Conservation (phyloP, 2,329 filamentous ascomycete species). For the Cladosporium sp. region DNA sequence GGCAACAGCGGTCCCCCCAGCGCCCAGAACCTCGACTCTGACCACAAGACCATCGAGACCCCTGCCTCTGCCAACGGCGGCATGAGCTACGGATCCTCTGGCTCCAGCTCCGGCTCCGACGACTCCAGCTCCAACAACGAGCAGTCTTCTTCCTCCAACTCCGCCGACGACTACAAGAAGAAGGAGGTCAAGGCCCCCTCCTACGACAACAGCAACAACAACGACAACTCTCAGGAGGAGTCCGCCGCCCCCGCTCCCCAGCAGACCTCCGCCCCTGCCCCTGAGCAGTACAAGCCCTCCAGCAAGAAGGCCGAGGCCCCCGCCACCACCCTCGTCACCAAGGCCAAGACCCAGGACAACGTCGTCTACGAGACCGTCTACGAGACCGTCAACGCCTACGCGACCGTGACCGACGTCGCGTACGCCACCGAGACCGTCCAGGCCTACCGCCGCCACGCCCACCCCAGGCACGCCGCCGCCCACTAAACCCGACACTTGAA, state of each 20-base stretch:
- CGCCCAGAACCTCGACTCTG: constrained; percentile 35
- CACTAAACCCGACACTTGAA: background rate
- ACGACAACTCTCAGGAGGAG: background rate
- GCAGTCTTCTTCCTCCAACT: background rate
- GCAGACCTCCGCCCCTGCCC: background rate
- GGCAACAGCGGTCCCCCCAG: constrained; percentile 46
- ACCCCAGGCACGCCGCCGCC: constrained; percentile 4
- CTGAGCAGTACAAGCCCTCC: background rate
- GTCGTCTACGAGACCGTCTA: constrained; percentile 12
- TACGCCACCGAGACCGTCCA: constrained; percentile 37
- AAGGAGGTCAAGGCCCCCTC: background rate
- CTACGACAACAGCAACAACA: background rate
- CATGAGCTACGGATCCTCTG: constrained; percentile 6
- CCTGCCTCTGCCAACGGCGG: constrained; percentile 4
- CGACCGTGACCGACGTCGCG: constrained; percentile 32
- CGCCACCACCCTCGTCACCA: background rate
- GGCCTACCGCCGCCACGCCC: constrained; percentile 16
- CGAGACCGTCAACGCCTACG: constrained; percentile 18
- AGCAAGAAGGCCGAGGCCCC: background rate
- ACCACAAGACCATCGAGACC: constrained; percentile 10
- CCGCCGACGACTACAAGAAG: constrained; percentile 9
- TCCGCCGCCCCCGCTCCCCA: background rate
- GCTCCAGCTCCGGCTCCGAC: background rate
- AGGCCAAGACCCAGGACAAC: constrained; percentile 1
- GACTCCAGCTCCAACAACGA: constrained; percentile 2